Base-by-base conservation (phyloP, 441 rosid species). In the Bruguiera hainesii region DNA sequence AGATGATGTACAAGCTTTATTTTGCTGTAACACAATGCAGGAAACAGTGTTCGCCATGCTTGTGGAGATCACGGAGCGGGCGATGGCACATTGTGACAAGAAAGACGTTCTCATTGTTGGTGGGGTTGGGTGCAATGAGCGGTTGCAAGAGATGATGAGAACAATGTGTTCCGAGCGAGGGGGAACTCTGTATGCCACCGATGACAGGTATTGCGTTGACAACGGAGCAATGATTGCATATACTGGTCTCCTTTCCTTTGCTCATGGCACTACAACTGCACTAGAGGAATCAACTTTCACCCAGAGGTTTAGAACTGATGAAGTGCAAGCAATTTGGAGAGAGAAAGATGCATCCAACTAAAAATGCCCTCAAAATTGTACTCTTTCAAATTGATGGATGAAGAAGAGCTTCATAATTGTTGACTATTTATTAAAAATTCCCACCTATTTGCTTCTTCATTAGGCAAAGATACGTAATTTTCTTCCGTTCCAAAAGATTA, bases 211-310 rank as follows among this genome's bases (percentile, higher is more conserved):
- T 71, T 95, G 99, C 66, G 60, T 95, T 0, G 98, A 92, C 78
- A 92, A 95, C 2, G 99, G 99, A 63, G 98, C 98, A 4, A 95
- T 95, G 99, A 92, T 92, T 65, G 98, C 99, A 20, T 95, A 89
- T 69, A 90, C 97, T 0, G 98, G 98, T 67, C 89, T 91, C 16
- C 85, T 91, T 0, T 96, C 87, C 9, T 92, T 78, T 76, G 97
- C 90, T 37, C 76, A 89, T 2, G 96, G 96, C 25, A 56, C 26
- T 23, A 67, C 86, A 37, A 95, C 98, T 13, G 93, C 95, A 9
- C 68, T 95, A 0, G 91, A 88, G 83, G 98, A 95, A 29, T 79
- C 97, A 0, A 95, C 95, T 11, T 95, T 95, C 81, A 92, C 98
- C 7, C 98, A 89, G 73, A 73, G 98, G 71, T 95, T 91, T 63